phyloP scores from a whole-genome alignment of 208 protist genomes.

The Lotmaria passim region DNA sequence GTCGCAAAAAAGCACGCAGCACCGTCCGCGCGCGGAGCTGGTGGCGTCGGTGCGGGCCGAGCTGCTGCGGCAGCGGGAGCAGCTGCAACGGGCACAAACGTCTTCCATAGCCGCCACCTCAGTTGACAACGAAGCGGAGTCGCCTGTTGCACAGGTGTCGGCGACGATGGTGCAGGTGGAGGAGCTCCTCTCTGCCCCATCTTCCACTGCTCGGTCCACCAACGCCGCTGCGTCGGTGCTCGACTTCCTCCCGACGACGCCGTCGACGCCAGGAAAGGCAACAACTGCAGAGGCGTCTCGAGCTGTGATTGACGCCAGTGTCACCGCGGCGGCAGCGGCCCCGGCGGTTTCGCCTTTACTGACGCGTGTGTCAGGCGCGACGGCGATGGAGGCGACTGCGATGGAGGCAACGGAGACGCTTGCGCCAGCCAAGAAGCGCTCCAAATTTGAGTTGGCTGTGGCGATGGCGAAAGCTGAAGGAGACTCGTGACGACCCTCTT shows the following conservation, averaged over 20 bases:
- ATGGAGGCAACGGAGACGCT: not conserved
- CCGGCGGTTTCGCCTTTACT: not conserved
- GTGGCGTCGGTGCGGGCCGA: constrained; percentile 35
- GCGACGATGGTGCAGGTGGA: constrained; percentile 34
- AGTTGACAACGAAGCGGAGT: not conserved
- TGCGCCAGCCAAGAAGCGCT: constrained; percentile 21
- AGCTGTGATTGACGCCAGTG: not conserved
- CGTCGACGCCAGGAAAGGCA: not conserved
- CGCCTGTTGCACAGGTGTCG: constrained; percentile 10
- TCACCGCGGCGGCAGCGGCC: not conserved
- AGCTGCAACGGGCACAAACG: constrained; percentile 10
- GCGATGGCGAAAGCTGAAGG: constrained; percentile 16
- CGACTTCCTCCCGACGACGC: constrained; percentile 10
- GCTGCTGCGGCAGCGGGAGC: constrained; percentile 30
- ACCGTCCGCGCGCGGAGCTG: constrained; percentile 23
- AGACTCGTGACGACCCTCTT: not conserved
- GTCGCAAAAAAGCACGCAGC: not conserved
- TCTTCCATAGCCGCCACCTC: too few species aligned
- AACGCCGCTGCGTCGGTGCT: not conserved
- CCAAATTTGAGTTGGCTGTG: constrained; percentile 33
- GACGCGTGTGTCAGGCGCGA: not conserved
- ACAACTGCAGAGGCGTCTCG: not conserved
- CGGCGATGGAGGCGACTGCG: not conserved
- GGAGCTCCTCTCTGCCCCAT: constrained; percentile 6
- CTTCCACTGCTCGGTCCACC: not conserved